phyloP scores from a whole-genome alignment of 2,329 filamentous ascomycete genomes.

The Aspergillus brasiliensis region DNA sequence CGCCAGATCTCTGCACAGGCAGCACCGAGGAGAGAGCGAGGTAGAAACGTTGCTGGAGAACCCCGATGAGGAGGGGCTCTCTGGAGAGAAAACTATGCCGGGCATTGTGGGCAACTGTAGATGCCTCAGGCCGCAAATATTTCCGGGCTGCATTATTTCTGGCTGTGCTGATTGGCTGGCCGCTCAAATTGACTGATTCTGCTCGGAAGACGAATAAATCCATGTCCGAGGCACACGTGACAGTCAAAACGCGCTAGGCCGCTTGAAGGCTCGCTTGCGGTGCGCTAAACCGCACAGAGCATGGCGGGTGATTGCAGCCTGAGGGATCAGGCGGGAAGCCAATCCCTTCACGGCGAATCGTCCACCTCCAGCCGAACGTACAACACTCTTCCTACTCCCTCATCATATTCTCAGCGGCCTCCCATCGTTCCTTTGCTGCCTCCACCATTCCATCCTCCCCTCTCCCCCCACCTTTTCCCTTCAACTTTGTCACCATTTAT shows the following conservation, averaged over 20 bases:
- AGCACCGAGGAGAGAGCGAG: slow-evolving; percentile 17
- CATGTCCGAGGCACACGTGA: slow-evolving; percentile 19
- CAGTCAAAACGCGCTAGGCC: slow-evolving; percentile 17
- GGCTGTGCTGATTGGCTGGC: slow-evolving; percentile 21
- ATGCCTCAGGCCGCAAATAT: slow-evolving; percentile 21
- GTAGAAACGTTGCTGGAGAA: slow-evolving; percentile 18
- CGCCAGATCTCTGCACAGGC: slow-evolving; percentile 20
- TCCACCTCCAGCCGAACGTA: slow-evolving; percentile 28
- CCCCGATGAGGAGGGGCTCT: slow-evolving; percentile 25
- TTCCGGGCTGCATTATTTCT: slow-evolving; percentile 21
- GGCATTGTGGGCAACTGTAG: slow-evolving; percentile 26
- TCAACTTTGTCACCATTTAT: slow-evolving; percentile 37
- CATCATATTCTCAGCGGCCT: slow-evolving; percentile 32
- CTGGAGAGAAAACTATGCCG: slow-evolving; percentile 26
- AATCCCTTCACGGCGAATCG: slow-evolving; percentile 33
- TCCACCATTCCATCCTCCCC: slow-evolving; percentile 30
- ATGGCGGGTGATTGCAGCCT: slow-evolving; percentile 25
- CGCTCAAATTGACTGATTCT: slow-evolving; percentile 4
- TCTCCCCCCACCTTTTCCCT: slow-evolving; percentile 21
- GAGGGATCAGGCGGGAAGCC: slow-evolving; percentile 28
- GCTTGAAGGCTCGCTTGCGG: slow-evolving; percentile 26
- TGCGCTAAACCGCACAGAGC: slow-evolving; percentile 12
- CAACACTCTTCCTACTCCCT: slow-evolving; percentile 41
- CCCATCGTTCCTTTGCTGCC: slow-evolving; percentile 37
- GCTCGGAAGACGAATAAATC: slow-evolving; percentile 16